Base-by-base conservation (phyloP, 2,329 filamentous ascomycete species). In the Alternaria ventricosa region DNA sequence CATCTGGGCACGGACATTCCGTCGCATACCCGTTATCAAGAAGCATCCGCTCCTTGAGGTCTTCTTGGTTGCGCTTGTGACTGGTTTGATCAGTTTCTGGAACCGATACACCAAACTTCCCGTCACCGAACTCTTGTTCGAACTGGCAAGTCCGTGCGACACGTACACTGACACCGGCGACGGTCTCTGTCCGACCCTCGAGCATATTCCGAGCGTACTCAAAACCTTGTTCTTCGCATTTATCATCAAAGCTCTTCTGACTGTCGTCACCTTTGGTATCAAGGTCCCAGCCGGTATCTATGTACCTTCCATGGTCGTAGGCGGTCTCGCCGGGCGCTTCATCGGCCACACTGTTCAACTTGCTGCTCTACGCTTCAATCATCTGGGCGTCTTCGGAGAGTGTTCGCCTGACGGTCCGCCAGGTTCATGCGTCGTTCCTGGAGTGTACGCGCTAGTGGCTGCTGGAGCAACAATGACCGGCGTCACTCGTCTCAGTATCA, bases 391-490 rank as follows among this genome's bases (percentile, higher is more conserved):
- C 7, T 97, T 95, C 83, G 87, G 89, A 20, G 85, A 86, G 12
- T 98, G 96, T 75, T 87, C 90, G 4, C 86, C 87, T 7, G 85
- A 87, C 56, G 87, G 82, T 13, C 85, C 89, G 43, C 89, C 92
- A 30, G 91, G 93, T 62, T 90, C 91, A 2, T 98, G 96, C 77
- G 93, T 99, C 51, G 94, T 96, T 51, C 96, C 96, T 1, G 96
- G 96, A n/a, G 93, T 98, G 0, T 99, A 99, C 77, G 96, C 94
- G 1, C 87, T 99, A 63, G 93, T 97, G 61, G 95, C 94, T 15
- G 96, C 96, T 46, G 96, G 96, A 15, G 94, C 96, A 2, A 97
- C 95, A 30, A 98, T 99, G 96, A 98, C 95, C 70, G 96, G 96
- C 54, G 96, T 98, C 3, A 99, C 96, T 2, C 88, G 96, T 54